Evolutionary conservation across 768 basidiomycete genomes (phyloP).

Genomic region (Naganishia friedmannii): DNA sequence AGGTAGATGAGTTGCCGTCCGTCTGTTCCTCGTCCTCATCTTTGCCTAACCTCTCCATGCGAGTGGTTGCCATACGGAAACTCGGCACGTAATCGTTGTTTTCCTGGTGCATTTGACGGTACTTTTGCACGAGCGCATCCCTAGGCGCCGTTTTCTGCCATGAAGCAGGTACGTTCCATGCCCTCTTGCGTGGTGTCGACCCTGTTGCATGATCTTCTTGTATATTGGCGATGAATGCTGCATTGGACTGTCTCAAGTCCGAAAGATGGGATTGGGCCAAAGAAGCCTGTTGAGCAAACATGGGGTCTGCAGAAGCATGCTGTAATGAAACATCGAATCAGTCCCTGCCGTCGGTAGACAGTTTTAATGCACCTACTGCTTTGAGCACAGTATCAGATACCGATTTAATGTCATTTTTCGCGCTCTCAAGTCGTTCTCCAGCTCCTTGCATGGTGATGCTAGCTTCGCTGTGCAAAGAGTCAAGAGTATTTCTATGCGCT

Average conservation of each 20-base stretch:
- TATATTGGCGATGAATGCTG: slow-evolving; percentile 44
- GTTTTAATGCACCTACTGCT: slow-evolving; percentile 18
- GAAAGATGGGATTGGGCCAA: slow-evolving; percentile 32
- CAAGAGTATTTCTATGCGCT: slow-evolving; percentile 4
- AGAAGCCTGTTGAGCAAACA: slow-evolving; percentile 30
- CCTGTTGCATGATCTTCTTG: slow-evolving; percentile 48
- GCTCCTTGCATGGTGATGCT: slow-evolving; percentile 1
- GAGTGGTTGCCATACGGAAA: slow-evolving; percentile 13
- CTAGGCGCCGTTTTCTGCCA: slow-evolving; percentile 47
- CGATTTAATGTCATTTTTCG: slow-evolving; percentile 32
- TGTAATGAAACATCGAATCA: slow-evolving; percentile 5
- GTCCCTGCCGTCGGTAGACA: not conserved
- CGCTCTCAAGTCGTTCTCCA: slow-evolving; percentile 22
- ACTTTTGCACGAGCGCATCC: slow-evolving; percentile 29
- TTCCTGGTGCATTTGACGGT: slow-evolving; percentile 6
- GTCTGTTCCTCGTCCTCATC: not conserved
- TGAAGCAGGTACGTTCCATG: slow-evolving; percentile 39
- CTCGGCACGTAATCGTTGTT: slow-evolving; percentile 24
- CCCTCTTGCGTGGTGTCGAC: slow-evolving; percentile 45
- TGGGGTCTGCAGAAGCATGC: slow-evolving; percentile 37
- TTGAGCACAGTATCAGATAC: slow-evolving; percentile 27
- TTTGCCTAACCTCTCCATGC: not conserved
- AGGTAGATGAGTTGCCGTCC: not conserved
- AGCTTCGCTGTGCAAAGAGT: slow-evolving; percentile 7
- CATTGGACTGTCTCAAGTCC: slow-evolving; percentile 35